These are phyloP conservation scores for Colletotrichum graminicola DNA, from an alignment of 2,329 filamentous ascomycete genomes.

Conservation along the genomic window DNA sequence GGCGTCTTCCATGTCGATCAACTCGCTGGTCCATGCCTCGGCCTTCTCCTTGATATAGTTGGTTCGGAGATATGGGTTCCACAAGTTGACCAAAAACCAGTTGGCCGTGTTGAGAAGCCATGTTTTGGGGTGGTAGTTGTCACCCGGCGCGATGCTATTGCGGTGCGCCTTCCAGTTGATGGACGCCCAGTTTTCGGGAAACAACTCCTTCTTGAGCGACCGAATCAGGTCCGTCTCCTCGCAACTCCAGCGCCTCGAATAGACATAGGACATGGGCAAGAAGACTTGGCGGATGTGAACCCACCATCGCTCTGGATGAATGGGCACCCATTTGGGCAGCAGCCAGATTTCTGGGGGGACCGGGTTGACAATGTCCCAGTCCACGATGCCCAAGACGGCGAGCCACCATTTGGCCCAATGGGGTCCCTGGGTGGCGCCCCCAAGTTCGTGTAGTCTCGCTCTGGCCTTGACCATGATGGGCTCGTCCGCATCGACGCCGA, in stretches of 20 bases:
- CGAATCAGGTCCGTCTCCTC: conserved; percentile 81
- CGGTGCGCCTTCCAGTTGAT: conserved; percentile 84
- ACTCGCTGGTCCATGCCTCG: conserved; percentile 83
- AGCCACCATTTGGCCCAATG: conserved; percentile 99
- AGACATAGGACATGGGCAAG: conserved; percentile 90
- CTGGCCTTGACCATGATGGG: conserved; percentile 88
- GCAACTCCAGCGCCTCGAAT: conserved; percentile 84
- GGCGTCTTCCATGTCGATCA: conserved; percentile 90
- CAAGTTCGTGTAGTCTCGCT: conserved; percentile 83
- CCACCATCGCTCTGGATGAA: conserved; percentile 97
- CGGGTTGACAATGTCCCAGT: conserved; percentile 95
- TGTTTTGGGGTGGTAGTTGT: conserved; percentile 95
- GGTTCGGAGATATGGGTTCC: conserved; percentile 81
- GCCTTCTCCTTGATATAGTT: conserved; percentile 75
- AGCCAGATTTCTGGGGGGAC: conserved; percentile 95
- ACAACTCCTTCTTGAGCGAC: conserved; percentile 83
- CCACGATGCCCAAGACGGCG: conserved; percentile 81
- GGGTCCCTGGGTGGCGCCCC: conserved; percentile 84
- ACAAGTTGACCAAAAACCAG: conserved; percentile 82
- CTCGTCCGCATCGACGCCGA: conserved; percentile 88
- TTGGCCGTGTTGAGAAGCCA: conserved; percentile 85
- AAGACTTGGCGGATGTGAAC: conserved; percentile 99
- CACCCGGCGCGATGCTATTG: conserved; percentile 81
- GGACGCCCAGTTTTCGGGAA: conserved; percentile 79
- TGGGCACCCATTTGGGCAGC: conserved; percentile 88